phyloP scores from a whole-genome alignment of 495 filamentous ascomycete species.

The Aspergillus hancockii region DNA sequence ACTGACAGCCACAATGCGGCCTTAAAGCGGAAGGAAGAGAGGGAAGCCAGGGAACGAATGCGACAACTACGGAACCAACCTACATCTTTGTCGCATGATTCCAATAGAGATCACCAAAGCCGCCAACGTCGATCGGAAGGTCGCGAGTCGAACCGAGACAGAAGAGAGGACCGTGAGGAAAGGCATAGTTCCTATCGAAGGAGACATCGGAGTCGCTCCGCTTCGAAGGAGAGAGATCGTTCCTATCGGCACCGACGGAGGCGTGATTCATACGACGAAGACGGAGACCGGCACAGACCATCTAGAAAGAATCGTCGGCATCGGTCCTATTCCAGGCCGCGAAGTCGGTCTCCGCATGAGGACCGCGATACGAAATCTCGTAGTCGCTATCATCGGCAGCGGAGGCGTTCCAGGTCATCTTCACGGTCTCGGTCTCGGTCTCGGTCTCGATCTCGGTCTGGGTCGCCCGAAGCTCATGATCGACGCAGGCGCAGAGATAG shows the following conservation, averaged over 20 bases:
- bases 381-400: slow-evolving; percentile 28
- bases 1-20: slow-evolving; percentile 89
- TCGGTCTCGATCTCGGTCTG: slow-evolving; percentile 33
- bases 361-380: slow-evolving; percentile 23
- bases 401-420: slow-evolving; percentile 26
- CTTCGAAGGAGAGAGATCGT: slow-evolving; percentile 31
- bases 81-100: slow-evolving; percentile 32
- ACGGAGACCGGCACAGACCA: slow-evolving; percentile 21
- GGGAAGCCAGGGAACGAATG: slow-evolving; percentile 59
- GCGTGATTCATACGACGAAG: slow-evolving; percentile 24
- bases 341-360: slow-evolving; percentile 35
- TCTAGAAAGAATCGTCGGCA: slow-evolving; percentile 25
- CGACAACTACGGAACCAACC: slow-evolving; percentile 46
- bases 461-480: slow-evolving; percentile 18
- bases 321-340: slow-evolving; percentile 36
- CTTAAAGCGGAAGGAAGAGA: slow-evolving; percentile 77
- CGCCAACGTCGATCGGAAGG: slow-evolving; percentile 13
- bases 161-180: slow-evolving; percentile 18
- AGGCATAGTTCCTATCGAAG: slow-evolving; percentile 29
- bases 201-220: slow-evolving; percentile 32
- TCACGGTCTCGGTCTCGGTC: slow-evolving; percentile 38
- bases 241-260: slow-evolving; percentile 30
- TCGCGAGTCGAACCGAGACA: slow-evolving; percentile 19
- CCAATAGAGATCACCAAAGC: slow-evolving; percentile 21
- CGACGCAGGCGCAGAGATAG: slow-evolving; percentile 15